Percentiles rank a stretch among this genome's conserved stretches.
phyloP scores from a whole-genome alignment of 1,284 basidiomycete genomes.

The Pseudozyma hubeiensis region DNA sequence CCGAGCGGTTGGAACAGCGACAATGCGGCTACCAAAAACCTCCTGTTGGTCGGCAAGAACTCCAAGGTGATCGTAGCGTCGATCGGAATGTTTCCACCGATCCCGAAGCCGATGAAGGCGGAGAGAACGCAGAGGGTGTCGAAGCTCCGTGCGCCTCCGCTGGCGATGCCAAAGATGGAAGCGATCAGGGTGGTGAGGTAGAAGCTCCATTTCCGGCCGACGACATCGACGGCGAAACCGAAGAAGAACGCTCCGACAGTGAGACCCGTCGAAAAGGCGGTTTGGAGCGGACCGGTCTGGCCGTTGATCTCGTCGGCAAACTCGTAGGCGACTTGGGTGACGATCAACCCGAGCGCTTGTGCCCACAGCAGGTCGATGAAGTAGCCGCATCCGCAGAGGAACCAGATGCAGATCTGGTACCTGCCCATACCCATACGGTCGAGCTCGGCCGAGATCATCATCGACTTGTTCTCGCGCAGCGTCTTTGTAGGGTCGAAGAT shows the following conservation, averaged over 20 bases:
- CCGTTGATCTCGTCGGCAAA: slow-evolving; percentile 40
- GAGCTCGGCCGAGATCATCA: slow-evolving; percentile 55
- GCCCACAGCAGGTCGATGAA: slow-evolving; percentile 66
- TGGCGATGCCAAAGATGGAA: slow-evolving; percentile 56
- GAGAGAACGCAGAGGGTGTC: slow-evolving; percentile 52
- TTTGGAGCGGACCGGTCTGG: slow-evolving; percentile 50
- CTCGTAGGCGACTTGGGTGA: slow-evolving; percentile 51
- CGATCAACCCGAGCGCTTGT: slow-evolving; percentile 58
- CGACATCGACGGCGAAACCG: slow-evolving; percentile 62
- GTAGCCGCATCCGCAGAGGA: slow-evolving; percentile 61
- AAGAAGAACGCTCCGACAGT: slow-evolving; percentile 64
- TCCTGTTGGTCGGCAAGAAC: slow-evolving; percentile 53
- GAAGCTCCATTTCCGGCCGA: slow-evolving; percentile 62
- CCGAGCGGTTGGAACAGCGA: slow-evolving; percentile 66
- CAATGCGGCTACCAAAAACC: slow-evolving; percentile 55
- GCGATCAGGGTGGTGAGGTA: slow-evolving; percentile 61
- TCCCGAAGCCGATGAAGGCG: slow-evolving; percentile 58
- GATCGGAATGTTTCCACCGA: slow-evolving; percentile 63
- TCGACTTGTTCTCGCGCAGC: slow-evolving; percentile 55
- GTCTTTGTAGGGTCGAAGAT: slow-evolving; percentile 55
- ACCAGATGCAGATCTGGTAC: slow-evolving; percentile 60
- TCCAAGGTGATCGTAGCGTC: slow-evolving; percentile 63
- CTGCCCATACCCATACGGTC: slow-evolving; percentile 61
- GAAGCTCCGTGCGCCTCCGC: slow-evolving; percentile 52
- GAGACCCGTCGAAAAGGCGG: slow-evolving; percentile 58